These are phyloP conservation scores for Suillus decipiens DNA, from an alignment of 768 basidiomycete genomes.

Conservation along the genomic window DNA sequence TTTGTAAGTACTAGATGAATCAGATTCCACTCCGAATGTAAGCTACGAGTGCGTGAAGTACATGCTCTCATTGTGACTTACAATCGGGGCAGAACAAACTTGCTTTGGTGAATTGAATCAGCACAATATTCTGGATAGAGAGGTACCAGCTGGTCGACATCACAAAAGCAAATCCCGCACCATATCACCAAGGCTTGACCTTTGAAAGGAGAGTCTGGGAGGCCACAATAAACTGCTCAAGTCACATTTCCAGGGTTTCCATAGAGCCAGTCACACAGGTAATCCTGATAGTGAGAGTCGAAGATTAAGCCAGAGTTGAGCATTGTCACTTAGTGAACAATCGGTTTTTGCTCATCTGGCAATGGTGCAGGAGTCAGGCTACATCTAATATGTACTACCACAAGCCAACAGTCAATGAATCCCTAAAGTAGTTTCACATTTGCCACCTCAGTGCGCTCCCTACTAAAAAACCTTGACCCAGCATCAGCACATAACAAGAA, in stretches of 20 bases:
- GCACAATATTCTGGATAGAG: not conserved
- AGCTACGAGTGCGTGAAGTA: not conserved
- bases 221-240: not conserved
- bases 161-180: not conserved
- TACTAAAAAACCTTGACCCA: constrained; percentile 27
- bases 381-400: not conserved
- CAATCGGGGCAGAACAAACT: not conserved
- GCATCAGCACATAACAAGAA: constrained; percentile 15
- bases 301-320: not conserved
- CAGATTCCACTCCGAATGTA: not conserved
- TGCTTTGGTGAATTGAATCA: not conserved
- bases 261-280: not conserved
- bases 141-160: not conserved
- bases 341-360: not conserved
- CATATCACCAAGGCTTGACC: not conserved
- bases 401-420: not conserved
- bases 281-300: not conserved
- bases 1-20: not conserved
- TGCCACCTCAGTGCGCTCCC: constrained; percentile 33
- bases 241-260: not conserved
- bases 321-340: not conserved
- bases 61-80: no score
- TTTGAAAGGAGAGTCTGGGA: not conserved
- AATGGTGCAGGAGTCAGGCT: not conserved
- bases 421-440: constrained; percentile 12